Evolutionary conservation across 192 early-diverging fungal species (phyloP).

Genomic region (Diversispora eburnea): DNA sequence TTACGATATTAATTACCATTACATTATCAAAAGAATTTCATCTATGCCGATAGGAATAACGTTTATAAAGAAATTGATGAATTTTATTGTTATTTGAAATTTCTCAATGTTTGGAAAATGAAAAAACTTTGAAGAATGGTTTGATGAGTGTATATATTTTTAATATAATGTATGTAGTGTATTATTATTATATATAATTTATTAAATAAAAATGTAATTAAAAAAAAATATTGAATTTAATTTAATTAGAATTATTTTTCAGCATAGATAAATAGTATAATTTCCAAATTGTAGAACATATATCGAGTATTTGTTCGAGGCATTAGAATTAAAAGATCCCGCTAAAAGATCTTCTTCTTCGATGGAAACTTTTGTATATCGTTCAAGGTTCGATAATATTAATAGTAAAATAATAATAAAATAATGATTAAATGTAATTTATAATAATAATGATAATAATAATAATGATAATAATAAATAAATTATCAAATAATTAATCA

Average conservation of each 20-base stretch:
- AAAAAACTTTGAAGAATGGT: conserved; percentile 37
- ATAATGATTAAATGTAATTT: not conserved
- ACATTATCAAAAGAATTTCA: too few species aligned
- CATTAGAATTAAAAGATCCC: conserved; percentile 52
- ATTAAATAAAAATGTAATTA: not conserved
- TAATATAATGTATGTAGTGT: not conserved
- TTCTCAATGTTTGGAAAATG: conserved; percentile 40
- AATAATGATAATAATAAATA: not conserved
- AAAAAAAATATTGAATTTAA: not conserved
- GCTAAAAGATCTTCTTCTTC: conserved; percentile 48
- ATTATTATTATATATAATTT: not conserved
- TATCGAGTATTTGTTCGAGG: conserved; percentile 53
- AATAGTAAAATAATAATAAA: not conserved
- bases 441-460: not conserved
- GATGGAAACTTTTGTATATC: conserved; percentile 59
- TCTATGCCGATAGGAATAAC: conserved; percentile 50
- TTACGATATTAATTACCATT: too few species aligned
- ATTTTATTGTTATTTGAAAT: conserved; percentile 55
- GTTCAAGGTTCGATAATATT: too few species aligned
- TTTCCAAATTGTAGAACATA: conserved; percentile 42
- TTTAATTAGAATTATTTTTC: conserved; percentile 21
- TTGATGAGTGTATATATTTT: conserved; percentile 38
- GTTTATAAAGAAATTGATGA: conserved; percentile 54
- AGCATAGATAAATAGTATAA: conserved; percentile 45
- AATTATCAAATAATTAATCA: too few species aligned